Evolutionary conservation across 2,329 filamentous ascomycete species (phyloP), one percentile per base, ranked within the genome.

Genomic region (Fonsecaea erecta): DNA sequence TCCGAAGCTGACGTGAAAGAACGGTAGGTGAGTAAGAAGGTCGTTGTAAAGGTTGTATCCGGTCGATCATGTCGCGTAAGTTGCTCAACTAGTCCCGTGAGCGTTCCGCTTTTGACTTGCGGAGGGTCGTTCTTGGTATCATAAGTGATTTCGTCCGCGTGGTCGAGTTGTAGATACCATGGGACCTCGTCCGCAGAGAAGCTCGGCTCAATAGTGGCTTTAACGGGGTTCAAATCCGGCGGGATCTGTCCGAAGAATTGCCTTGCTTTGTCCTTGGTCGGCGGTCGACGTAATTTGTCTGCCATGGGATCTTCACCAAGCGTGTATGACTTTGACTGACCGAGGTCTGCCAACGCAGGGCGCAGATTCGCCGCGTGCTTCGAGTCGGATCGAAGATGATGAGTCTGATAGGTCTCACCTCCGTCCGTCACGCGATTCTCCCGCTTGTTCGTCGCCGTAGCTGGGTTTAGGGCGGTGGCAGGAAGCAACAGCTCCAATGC

Each of bases 31-130:
- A 99, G 86, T 16, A 99, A 87, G 83, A 99, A 99, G 0, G 95
- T 99, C 73, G 94, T 96, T 81, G 98, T 98, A 80, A 98, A 98
- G 68, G 86, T 94, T 2, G 93, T 92, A 75, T 98, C 95, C 14
- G 97, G 85, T 74, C 96, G 95, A 79, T 99, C 95, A 75, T 99
- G 95, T 55, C 95, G 88, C 16, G 95, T 99, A 52, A 99, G 84
- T 74, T 98, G 94, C 77, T 98, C 95, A 5, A 97, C 95, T 63
- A 99, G 82, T 3, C 91, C 95, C 32, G 92, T 84, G 21, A 99
- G 80, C 0, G 94, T 96, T 53, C 95, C 95, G 70, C 94, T 95
- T 76, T 93, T 95, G 64, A 99, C 85, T 32, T 89, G 85, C 26
- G 90, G 88, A 1, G 88, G 86, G 32, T 88, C 84, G n/a, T 83